These are phyloP conservation scores for Aureobasidium pullulans DNA, from an alignment of 2,329 filamentous ascomycete species.

Conservation along the genomic window DNA sequence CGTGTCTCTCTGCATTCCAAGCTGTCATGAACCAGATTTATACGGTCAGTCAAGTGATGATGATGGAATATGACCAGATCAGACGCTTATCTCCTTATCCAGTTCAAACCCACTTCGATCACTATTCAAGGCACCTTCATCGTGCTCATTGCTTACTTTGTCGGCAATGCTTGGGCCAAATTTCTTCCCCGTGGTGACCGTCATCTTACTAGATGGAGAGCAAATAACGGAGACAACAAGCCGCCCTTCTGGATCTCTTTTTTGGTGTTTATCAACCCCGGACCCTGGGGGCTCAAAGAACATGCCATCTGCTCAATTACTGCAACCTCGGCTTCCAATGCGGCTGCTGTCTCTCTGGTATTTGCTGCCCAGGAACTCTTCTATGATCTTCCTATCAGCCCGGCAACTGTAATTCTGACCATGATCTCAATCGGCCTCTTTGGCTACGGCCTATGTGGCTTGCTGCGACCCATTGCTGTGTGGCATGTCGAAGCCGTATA, in stretches of 20 bases:
- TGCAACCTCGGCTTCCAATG: constrained; percentile 31
- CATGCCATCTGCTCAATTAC: constrained; percentile 32
- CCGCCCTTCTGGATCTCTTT: constrained; percentile 36
- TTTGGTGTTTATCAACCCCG: constrained; percentile 42
- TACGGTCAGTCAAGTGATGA: constrained; percentile 28
- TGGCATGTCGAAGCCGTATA: constrained; percentile 52
- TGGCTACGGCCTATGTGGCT: constrained; percentile 47
- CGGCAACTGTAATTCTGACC: constrained; percentile 42
- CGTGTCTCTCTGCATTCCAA: constrained; percentile 45
- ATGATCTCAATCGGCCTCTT: constrained; percentile 50
- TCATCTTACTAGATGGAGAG: constrained; percentile 43
- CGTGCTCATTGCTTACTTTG: constrained; percentile 42
- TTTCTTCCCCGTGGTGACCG: constrained; percentile 47
- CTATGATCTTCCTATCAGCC: constrained; percentile 41
- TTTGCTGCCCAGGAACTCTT: constrained; percentile 40
- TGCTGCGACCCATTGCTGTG: constrained; percentile 48
- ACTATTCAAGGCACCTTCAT: constrained; percentile 14
- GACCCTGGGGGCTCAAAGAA: constrained; percentile 49
- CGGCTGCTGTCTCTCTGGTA: constrained; percentile 29
- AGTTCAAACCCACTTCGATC: constrained; percentile 7
- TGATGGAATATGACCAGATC: neutral
- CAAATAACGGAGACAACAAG: constrained; percentile 33
- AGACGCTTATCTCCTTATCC: constrained; percentile 5
- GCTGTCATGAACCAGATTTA: constrained; percentile 52
- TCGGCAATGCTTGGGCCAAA: constrained; percentile 43